Evolutionary conservation across 768 basidiomycete genomes (phyloP), one percentile per base, ranked within the genome.

Genomic region (Calvatia gigantea): DNA sequence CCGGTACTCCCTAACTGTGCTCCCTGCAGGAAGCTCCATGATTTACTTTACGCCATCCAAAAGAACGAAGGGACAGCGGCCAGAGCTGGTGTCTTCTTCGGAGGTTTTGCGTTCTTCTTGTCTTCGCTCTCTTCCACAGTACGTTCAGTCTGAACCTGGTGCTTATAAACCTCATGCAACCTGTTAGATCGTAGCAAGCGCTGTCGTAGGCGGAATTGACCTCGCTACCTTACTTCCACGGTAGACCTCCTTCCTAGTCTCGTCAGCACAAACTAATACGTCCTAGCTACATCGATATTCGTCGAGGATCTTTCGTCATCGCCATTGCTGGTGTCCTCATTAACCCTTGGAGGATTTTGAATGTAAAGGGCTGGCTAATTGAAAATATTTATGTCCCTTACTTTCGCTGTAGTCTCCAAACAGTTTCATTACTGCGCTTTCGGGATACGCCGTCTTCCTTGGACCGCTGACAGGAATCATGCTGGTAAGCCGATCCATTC

Each of bases 171-270:
- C n/a, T n/a, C n/a, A n/a, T n/a, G 3, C 14, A 27, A 25, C 27
- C 2, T n/a, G n/a, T n/a, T 25, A 67, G 65, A 57, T 68, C 17
- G 66, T 67, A 21, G 68, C 67, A 6, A 67, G 65, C 38, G 68
- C 67, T 2, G 65, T 69, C 1, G 69, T 71, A n/a, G 69, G 69
- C 2, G 69, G 68, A 9, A 71, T 69, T 66, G 68, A 71, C 44
- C 59, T 69, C 3, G 64, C 69, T 8, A 67, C 68, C 1, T 46
- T 71, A 1, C 45, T 67, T 0, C 69, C 69, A 44, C 51, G 39
- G 51, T 52, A 29, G n/a, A n/a, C n/a, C n/a, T n/a, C n/a, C n/a
- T n/a, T n/a, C n/a, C n/a, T n/a, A n/a, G n/a, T n/a, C 19, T 11
- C 9, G 1, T 21, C 21, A 42, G 19, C 19, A 0, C 14, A 12